Conservation (phyloP, 2,329 filamentous ascomycete genomes). For the Metarhizium brunneum region DNA sequence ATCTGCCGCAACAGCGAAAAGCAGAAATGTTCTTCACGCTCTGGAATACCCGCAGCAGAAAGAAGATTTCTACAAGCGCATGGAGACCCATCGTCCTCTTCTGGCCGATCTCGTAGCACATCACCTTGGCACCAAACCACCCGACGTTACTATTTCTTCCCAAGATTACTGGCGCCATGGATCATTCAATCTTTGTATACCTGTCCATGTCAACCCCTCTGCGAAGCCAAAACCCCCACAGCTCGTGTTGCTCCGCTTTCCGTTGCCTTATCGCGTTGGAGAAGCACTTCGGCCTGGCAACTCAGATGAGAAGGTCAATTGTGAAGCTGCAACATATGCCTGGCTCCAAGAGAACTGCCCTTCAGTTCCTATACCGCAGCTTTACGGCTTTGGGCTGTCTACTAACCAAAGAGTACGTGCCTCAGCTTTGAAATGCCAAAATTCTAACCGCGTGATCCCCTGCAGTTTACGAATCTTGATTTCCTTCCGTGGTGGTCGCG, state of each 20-base stretch:
- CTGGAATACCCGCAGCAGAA: constrained; percentile 7
- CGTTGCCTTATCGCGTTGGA: constrained; percentile 25
- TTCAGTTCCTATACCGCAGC: constrained; percentile 14
- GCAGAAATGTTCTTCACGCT: constrained; percentile 8
- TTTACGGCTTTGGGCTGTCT: constrained; percentile 15
- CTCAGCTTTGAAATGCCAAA: not conserved
- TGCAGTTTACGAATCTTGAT: constrained; percentile 1
- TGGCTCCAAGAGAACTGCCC: constrained; percentile 13
- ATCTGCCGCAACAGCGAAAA: constrained; percentile 4
- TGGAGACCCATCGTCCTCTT: constrained; percentile 2
- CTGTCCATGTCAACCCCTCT: constrained; percentile 9
- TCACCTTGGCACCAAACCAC: constrained; percentile 5
- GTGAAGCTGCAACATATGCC: constrained; percentile 12
- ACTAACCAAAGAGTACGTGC: constrained; percentile 9
- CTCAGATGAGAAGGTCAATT: constrained; percentile 29
- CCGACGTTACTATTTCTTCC: constrained; percentile 6
- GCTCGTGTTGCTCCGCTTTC: constrained; percentile 11
- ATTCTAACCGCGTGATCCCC: constrained; percentile 2
- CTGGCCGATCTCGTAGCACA: constrained; percentile 1
- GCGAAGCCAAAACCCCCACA: constrained; percentile 1
- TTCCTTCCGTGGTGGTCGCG: constrained; percentile 2
- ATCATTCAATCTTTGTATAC: constrained; percentile 24
- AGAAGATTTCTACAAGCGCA: constrained; percentile 7
- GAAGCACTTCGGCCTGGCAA: constrained; percentile 26
- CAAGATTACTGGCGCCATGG: constrained; percentile 14